Percentiles rank a stretch among this genome's conserved stretches.
Evolutionary conservation across 2,329 filamentous ascomycete species (phyloP).

Genomic region (Claviceps sp.): DNA sequence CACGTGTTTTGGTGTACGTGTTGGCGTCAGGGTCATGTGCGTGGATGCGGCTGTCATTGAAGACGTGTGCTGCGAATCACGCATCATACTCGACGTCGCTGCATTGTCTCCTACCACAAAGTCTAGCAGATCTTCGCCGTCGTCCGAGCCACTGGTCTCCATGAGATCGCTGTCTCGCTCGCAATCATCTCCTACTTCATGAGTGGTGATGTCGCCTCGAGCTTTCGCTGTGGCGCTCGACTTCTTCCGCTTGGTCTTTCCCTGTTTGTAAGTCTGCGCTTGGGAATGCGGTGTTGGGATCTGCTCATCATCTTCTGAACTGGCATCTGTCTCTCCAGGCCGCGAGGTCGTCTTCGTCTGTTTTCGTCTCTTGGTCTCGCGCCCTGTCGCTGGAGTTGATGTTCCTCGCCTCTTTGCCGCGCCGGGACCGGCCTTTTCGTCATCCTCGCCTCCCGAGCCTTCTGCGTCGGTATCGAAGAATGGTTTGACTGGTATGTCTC

Average conservation of each 20-base stretch:
- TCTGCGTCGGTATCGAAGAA: constrained; percentile 31
- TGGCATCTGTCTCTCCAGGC: constrained; percentile 10
- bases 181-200: constrained; percentile 39
- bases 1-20: background rate
- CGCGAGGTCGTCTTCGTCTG: constrained; percentile 1
- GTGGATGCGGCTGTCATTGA: constrained; percentile 9
- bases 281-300: background rate
- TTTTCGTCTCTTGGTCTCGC: constrained; percentile 10
- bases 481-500: constrained; percentile 26
- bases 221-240: constrained; percentile 8
- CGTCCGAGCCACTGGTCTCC: constrained; percentile 33
- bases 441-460: constrained; percentile 11
- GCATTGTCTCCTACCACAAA: constrained; percentile 42
- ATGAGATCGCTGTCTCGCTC: constrained; percentile 33
- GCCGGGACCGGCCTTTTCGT: constrained; percentile 1
- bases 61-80: constrained; percentile 17
- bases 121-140: constrained; percentile 36
- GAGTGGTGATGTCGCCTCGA: constrained; percentile 24
- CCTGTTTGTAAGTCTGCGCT: constrained; percentile 7
- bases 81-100: constrained; percentile 23
- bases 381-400: constrained; percentile 1
- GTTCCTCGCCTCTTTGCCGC: constrained; percentile 2
- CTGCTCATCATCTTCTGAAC: constrained; percentile 10
- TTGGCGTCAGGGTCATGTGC: constrained; percentile 6
- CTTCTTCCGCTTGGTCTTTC: constrained; percentile 12